These are phyloP conservation scores for Linnemannia schmuckeri DNA, from an alignment of 192 early-diverging fungal genomes.

Conservation along the genomic window DNA sequence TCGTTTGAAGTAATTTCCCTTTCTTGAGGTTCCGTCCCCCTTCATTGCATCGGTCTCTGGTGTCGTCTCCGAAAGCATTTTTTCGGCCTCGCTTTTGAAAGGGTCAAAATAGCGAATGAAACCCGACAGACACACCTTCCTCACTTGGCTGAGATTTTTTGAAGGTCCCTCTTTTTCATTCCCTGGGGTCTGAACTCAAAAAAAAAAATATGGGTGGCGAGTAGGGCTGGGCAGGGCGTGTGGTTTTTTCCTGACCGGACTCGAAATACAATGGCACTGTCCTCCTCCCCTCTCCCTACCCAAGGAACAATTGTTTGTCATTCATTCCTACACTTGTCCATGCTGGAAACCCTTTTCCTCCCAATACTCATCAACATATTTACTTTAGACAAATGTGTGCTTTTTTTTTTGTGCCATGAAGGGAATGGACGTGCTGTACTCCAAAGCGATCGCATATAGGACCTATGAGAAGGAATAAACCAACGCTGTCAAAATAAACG, in stretches of 20 bases:
- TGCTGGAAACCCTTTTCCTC: too few relatives aligned
- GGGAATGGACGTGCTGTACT: background rate
- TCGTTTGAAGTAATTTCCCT: background rate
- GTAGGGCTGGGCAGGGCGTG: too few relatives aligned
- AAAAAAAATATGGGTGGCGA: background rate
- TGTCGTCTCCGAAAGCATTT: background rate
- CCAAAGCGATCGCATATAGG: background rate
- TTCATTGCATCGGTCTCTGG: background rate
- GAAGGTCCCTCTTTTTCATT: background rate
- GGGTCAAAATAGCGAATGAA: background rate
- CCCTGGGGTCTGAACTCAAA: constrained; percentile 3
- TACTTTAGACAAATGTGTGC: background rate
- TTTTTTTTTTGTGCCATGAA: background rate
- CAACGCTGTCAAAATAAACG: background rate
- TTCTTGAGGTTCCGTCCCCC: background rate
- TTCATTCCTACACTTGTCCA: background rate
- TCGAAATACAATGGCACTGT: background rate
- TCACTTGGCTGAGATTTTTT: background rate
- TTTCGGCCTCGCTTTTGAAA: constrained; percentile 34
- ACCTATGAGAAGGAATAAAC: too few relatives aligned
- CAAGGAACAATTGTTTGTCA: background rate
- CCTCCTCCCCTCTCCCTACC: background rate
- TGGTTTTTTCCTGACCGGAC: background rate
- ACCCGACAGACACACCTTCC: background rate
- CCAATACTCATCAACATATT: background rate